Evolutionary conservation across 108 stramenopile genomes (phyloP).

Genomic region (Cyclotella baltica): DNA sequence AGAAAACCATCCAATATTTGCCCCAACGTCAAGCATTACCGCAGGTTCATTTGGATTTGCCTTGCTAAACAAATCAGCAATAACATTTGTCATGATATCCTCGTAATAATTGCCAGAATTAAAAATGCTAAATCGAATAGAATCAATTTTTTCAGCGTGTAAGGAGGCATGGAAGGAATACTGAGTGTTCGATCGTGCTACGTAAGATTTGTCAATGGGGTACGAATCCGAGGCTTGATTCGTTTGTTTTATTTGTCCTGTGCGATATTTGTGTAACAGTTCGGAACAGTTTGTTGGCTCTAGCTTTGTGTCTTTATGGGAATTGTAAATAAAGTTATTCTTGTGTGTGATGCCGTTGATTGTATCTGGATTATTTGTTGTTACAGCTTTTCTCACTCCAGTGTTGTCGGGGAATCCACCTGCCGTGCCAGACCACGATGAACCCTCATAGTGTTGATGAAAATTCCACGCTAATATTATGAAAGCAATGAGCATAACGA

Average conservation of each 20-base stretch:
- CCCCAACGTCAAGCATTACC: slow-evolving; percentile 61
- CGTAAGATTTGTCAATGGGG: slow-evolving; percentile 39
- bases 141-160: slow-evolving; percentile 37
- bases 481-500: neutral
- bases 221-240: slow-evolving; percentile 10
- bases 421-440: neutral
- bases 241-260: slow-evolving; percentile 23
- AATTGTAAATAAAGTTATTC: slow-evolving; percentile 3
- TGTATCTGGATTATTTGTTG: neutral
- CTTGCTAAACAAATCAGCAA: slow-evolving; percentile 21
- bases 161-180: slow-evolving; percentile 41
- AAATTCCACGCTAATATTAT: too few relatives aligned
- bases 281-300: slow-evolving; percentile 20
- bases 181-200: slow-evolving; percentile 17
- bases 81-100: slow-evolving; percentile 29
- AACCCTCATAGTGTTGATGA: too few relatives aligned
- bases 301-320: slow-evolving; percentile 7
- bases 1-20: slow-evolving; percentile 66
- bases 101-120: slow-evolving; percentile 63
- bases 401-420: neutral
- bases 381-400: neutral
- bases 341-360: neutral
- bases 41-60: neutral
- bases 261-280: slow-evolving; percentile 18
- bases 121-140: slow-evolving; percentile 45